Base-by-base conservation (phyloP, 2,329 filamentous ascomycete genomes). In the Pseudogymnoascus pannorum region DNA sequence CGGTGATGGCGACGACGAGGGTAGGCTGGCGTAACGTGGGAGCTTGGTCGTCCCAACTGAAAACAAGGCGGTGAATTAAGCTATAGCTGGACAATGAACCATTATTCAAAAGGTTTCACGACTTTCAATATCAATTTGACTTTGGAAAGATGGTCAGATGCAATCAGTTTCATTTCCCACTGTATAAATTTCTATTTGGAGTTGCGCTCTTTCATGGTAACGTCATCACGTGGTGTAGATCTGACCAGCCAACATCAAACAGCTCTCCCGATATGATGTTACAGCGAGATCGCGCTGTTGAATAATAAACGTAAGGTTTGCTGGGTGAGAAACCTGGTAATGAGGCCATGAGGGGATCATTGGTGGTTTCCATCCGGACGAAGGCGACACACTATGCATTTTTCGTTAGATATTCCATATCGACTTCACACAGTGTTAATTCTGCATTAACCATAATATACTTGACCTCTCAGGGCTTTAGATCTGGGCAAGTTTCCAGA, bases 151-250 rank as follows among this genome's bases (percentile, higher is more conserved):
- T 20, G 18, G n/a, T 54, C 16, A 31, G 16, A 54, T 18, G 48
- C 26, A 54, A 54, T 54, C 26, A 31, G 48, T 20, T 54, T 31
- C 48, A 54, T 54, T 54, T 20, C 26, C 26, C 8, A 8, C 48
- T 54, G 26, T 31, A 54, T 54, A 54, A 54, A 7, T 54, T 54
- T 54, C 48, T 54, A 54, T n/a, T 54, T 54, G 48, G 26, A 33
- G 48, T 33, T 54, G 48, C n/a, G 48, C 7, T 12, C 48, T 14
- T 31, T 31, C 48, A 54, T 54, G 48, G 48, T 54, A 54, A 54
- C 48, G 48, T 54, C 48, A 54, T 54, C 48, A 54, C 48, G 48
- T 54, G 48, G 48, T 54, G 26, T 20, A 54, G 48, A 54, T 54
- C 48, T 31, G 48, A 31, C 48, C 48, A 31, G 16, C 48, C 48